phyloP scores from a whole-genome alignment of 2,329 filamentous ascomycete species.

The Hypoxylon sp. region DNA sequence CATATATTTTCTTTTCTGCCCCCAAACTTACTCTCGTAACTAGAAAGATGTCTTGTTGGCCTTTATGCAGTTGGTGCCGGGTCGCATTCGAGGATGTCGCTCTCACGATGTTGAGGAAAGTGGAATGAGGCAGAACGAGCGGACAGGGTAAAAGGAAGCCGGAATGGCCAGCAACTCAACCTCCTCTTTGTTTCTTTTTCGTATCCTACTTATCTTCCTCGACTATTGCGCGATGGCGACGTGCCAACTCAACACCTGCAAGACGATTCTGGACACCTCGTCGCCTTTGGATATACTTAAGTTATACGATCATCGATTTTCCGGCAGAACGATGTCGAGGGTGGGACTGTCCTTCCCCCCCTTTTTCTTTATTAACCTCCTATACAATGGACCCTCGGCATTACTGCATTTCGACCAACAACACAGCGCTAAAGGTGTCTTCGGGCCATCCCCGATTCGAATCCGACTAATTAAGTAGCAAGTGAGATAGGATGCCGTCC shows the following conservation, averaged over 20 bases:
- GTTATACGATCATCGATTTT: slow-evolving; percentile 20
- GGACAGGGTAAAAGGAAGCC: slow-evolving; percentile 28
- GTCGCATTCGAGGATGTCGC: slow-evolving; percentile 43
- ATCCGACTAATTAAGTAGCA: slow-evolving; percentile 14
- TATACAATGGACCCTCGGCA: slow-evolving; percentile 25
- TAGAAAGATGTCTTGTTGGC: slow-evolving; percentile 29
- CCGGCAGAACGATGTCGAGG: slow-evolving; percentile 14
- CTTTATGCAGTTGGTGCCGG: slow-evolving; percentile 46
- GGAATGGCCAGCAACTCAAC: slow-evolving; percentile 14
- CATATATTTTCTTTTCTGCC: slow-evolving; percentile 42
- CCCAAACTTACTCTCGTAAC: slow-evolving; percentile 35
- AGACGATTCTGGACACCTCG: not conserved
- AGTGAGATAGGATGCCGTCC: slow-evolving; percentile 4
- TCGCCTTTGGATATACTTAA: slow-evolving; percentile 9
- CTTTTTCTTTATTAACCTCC: slow-evolving; percentile 11
- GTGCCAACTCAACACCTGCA: slow-evolving; percentile 13
- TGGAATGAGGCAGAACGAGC: slow-evolving; percentile 27
- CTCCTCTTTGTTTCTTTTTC: slow-evolving; percentile 20
- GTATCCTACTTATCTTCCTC: slow-evolving; percentile 3
- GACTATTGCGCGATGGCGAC: slow-evolving; percentile 14
- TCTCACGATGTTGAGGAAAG: slow-evolving; percentile 27
- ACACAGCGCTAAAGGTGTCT: slow-evolving; percentile 1
- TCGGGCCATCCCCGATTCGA: slow-evolving; percentile 13
- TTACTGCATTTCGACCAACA: slow-evolving; percentile 29
- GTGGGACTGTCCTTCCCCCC: slow-evolving; percentile 14